phyloP scores from a whole-genome alignment of 225 moss, liverwort and hornwort species.

The Takakia lepidozioides region DNA sequence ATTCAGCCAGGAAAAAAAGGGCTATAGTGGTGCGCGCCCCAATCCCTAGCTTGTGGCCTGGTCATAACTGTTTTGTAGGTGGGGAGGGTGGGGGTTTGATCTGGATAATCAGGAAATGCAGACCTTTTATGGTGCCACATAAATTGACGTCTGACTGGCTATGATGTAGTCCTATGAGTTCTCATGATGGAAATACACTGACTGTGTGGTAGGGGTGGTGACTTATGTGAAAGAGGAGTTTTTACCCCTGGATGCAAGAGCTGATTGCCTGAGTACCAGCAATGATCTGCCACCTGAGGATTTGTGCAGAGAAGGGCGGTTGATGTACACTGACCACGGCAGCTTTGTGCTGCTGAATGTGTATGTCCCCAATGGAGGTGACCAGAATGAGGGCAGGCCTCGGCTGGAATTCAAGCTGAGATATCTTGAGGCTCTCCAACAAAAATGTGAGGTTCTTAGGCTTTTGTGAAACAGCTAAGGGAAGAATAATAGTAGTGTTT shows the following conservation, averaged over 20 bases:
- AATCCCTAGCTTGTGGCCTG: too few relatives aligned
- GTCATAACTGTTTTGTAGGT: too few relatives aligned
- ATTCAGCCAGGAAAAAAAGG: slow-evolving; percentile 69
- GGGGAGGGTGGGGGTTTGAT: too few relatives aligned
- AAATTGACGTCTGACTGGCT: too few relatives aligned
- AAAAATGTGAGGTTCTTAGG: slow-evolving; percentile 50
- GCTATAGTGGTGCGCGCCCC: slow-evolving; percentile 66
- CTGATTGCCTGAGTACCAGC: slow-evolving; percentile 54
- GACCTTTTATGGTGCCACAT: too few relatives aligned
- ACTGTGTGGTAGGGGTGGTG: slow-evolving; percentile 53
- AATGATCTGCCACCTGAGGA: slow-evolving; percentile 22
- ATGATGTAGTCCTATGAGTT: too few relatives aligned
- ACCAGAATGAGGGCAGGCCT: slow-evolving; percentile 52
- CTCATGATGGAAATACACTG: too few relatives aligned
- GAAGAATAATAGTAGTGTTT: slow-evolving; percentile 2
- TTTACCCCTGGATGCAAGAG: slow-evolving; percentile 60
- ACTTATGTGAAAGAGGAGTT: slow-evolving; percentile 61
- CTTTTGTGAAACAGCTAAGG: neutral
- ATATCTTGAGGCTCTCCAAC: slow-evolving; percentile 56
- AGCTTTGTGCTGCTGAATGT: slow-evolving; percentile 76
- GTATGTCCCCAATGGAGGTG: slow-evolving; percentile 79
- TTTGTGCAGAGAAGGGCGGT: slow-evolving; percentile 65
- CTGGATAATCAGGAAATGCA: too few relatives aligned
- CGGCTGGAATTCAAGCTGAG: slow-evolving; percentile 71
- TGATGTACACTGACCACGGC: slow-evolving; percentile 71